Evolutionary conservation across 2,329 filamentous ascomycete species (phyloP).

Genomic region (Colletotrichum camelliae): DNA sequence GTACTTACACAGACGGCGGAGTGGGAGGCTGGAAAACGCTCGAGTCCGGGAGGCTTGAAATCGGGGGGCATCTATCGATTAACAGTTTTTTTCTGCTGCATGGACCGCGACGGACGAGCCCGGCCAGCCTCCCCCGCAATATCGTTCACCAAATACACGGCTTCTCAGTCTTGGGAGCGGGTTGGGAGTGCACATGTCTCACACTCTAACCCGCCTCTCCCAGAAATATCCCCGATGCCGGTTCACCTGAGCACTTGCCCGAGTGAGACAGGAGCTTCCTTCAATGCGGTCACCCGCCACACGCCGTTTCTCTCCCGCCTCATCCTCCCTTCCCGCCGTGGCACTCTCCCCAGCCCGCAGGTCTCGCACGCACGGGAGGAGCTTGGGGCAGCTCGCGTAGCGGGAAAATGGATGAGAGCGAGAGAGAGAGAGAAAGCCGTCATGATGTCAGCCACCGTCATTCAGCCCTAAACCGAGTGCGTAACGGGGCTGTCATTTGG

Average conservation of each 20-base stretch:
- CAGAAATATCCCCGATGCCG: not conserved
- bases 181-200: not conserved
- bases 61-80: not conserved
- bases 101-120: not conserved
- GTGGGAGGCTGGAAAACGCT: not conserved
- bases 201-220: not conserved
- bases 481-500: not conserved
- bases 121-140: not conserved
- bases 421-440: not conserved
- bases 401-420: not conserved
- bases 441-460: conserved; percentile 20
- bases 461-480: not conserved
- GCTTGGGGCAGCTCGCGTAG: not conserved
- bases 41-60: not conserved
- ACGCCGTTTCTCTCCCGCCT: not conserved
- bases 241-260: not conserved
- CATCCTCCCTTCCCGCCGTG: not conserved
- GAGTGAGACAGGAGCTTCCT: not conserved
- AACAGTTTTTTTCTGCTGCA: not conserved
- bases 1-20: not conserved
- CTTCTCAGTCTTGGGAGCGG: not conserved
- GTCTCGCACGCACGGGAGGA: not conserved
- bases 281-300: not conserved
- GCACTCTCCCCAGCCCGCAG: not conserved
- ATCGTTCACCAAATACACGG: not conserved